A percentile compares a stretch with the other conserved stretches of the same genome.
Evolutionary conservation across 75 land plant genomes (phyloP).

Genomic region (Pseudotsuga menziesii): DNA sequence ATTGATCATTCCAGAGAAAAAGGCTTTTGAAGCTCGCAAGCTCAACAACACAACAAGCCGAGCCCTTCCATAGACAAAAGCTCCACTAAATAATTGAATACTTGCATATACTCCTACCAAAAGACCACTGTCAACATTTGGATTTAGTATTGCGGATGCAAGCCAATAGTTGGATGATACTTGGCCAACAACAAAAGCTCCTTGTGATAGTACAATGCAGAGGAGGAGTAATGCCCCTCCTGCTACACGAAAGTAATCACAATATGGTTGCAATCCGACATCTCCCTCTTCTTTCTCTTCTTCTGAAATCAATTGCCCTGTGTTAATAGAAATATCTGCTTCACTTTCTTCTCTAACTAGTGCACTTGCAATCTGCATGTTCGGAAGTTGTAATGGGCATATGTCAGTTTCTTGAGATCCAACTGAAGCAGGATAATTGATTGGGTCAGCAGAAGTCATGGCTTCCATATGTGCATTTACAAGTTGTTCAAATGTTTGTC

Average conservation of each 20-base stretch:
- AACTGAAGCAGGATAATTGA: background rate
- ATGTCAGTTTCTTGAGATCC: constrained; percentile 5
- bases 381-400: background rate
- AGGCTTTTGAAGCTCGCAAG: constrained; percentile 59
- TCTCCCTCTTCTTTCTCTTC: constrained; percentile 65
- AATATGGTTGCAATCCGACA: constrained; percentile 54
- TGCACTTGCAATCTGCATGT: background rate
- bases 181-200: constrained; percentile 45
- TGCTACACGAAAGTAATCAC: constrained; percentile 41
- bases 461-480: constrained; percentile 60
- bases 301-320: constrained; percentile 51
- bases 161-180: constrained; percentile 61
- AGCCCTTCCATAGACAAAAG: constrained; percentile 50
- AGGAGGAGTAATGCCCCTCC: constrained; percentile 20
- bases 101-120: constrained; percentile 56
- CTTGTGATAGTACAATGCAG: constrained; percentile 24
- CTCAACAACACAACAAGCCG: constrained; percentile 34
- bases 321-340: constrained; percentile 15
- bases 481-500: constrained; percentile 61
- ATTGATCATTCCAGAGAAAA: constrained; percentile 51
- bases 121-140: constrained; percentile 15
- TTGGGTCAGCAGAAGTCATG: constrained; percentile 18
- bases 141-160: constrained; percentile 36
- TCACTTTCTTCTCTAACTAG: constrained; percentile 10
- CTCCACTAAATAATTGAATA: constrained; percentile 31